Conservation (phyloP, 495 filamentous ascomycete species). For the Daldinia bambusicola region DNA sequence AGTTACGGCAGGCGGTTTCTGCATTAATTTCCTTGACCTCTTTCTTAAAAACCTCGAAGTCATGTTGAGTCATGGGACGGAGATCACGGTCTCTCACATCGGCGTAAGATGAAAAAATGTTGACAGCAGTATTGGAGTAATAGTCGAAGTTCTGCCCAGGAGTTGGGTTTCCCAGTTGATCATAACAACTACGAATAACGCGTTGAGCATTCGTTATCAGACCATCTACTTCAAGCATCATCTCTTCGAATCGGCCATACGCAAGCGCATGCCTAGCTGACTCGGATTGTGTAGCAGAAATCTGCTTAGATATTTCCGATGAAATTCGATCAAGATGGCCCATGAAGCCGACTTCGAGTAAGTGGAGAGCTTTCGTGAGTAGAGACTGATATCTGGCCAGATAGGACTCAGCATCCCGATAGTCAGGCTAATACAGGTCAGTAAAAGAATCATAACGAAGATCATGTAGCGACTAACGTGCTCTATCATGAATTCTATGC, state of each 20-base stretch:
- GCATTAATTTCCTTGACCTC: conserved; percentile 56
- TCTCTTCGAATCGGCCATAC: conserved; percentile 61
- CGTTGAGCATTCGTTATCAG: conserved; percentile 58
- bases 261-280: conserved; percentile 62
- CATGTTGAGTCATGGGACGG: conserved; percentile 64
- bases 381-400: conserved; percentile 91
- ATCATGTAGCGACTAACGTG: conserved; percentile 66
- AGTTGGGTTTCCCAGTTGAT: conserved; percentile 68
- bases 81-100: conserved; percentile 60
- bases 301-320: conserved; percentile 57
- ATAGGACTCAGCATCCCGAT: conserved; percentile 87
- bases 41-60: conserved; percentile 60
- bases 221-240: conserved; percentile 57
- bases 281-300: conserved; percentile 58
- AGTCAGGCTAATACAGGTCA: conserved; percentile 67
- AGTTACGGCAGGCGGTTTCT: conserved; percentile 59
- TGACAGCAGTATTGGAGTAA: conserved; percentile 70
- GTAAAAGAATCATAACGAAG: conserved; percentile 21
- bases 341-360: conserved; percentile 63
- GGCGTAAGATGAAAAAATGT: conserved; percentile 57
- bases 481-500: conserved; percentile 86
- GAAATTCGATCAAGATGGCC: conserved; percentile 58
- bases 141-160: conserved; percentile 62
- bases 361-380: conserved; percentile 64
- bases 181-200: conserved; percentile 66